Percentiles rank a stretch among this genome's conserved stretches.
Conservation (phyloP, 2,329 filamentous ascomycete genomes). For the Arthroderma uncinatum region DNA sequence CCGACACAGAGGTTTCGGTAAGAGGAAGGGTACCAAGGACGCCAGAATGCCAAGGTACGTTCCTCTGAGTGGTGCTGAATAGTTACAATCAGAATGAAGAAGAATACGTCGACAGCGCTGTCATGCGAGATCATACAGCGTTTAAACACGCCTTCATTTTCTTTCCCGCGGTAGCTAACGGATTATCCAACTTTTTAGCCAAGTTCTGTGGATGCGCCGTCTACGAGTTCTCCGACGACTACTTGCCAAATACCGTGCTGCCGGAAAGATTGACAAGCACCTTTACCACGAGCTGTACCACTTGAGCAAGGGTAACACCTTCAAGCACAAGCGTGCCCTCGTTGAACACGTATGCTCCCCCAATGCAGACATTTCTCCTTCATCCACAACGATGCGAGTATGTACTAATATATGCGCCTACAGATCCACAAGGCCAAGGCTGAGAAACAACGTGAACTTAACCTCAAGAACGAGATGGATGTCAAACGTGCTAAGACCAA, state of each 20-base stretch:
- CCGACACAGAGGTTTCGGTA: slow-evolving; percentile 98
- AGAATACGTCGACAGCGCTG: background rate
- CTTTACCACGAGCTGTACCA: slow-evolving; percentile 99
- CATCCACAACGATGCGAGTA: background rate
- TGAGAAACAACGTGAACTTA: slow-evolving; percentile 92
- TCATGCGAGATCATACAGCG: background rate
- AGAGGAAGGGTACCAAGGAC: slow-evolving; percentile 99
- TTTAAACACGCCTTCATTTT: too few relatives aligned
- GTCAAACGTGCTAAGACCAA: slow-evolving; percentile 99
- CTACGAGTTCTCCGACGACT: slow-evolving; percentile 98
- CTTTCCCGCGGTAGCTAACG: background rate
- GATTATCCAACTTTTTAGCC: slow-evolving; percentile 44
- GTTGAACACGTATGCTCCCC: slow-evolving; percentile 84
- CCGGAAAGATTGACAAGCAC: slow-evolving; percentile 99
- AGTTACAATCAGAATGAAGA: background rate
- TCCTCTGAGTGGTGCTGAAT: slow-evolving; percentile 13
- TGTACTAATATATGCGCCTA: slow-evolving; percentile 12
- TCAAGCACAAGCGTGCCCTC: slow-evolving; percentile 99
- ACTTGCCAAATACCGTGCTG: slow-evolving; percentile 98
- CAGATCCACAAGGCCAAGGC: slow-evolving; percentile 99
- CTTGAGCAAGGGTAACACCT: slow-evolving; percentile 99
- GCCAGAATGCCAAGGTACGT: slow-evolving; percentile 96
- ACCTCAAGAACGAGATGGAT: slow-evolving; percentile 99
- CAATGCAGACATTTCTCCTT: background rate
- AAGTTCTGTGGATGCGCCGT: slow-evolving; percentile 99